Percentiles rank a stretch among this genome's conserved stretches.
These are phyloP conservation scores for Tremella yokohamensis DNA, from an alignment of 768 basidiomycete species.

Conservation along the genomic window DNA sequence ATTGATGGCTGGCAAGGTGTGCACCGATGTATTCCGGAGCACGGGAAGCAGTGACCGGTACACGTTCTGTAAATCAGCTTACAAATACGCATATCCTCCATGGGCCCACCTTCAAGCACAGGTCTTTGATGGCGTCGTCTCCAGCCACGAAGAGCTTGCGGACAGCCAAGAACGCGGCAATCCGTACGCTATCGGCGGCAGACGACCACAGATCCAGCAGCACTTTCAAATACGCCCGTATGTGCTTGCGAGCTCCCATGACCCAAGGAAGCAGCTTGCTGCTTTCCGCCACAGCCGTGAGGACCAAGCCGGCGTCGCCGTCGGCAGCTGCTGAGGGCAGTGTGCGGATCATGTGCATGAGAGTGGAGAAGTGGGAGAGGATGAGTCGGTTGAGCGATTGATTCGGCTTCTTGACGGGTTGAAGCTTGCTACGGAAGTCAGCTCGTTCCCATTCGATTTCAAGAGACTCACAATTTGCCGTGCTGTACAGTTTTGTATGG, in stretches of 20 bases:
- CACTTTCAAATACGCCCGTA: conserved; percentile 83
- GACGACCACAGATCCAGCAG: conserved; percentile 81
- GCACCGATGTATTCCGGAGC: conserved; percentile 75
- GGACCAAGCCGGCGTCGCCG: conserved; percentile 42
- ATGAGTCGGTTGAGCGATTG: conserved; percentile 81
- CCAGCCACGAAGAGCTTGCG: conserved; percentile 71
- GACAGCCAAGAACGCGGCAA: conserved; percentile 80
- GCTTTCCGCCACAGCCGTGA: conserved; percentile 74
- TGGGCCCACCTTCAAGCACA: conserved; percentile 73
- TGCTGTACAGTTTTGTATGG: conserved; percentile 77
- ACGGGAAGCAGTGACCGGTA: conserved; percentile 80
- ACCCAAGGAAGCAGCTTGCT: conserved; percentile 87
- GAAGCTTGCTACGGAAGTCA: conserved; percentile 63
- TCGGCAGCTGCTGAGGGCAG: conserved; percentile 58
- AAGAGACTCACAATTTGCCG: conserved; percentile 73
- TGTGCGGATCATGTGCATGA: conserved; percentile 72
- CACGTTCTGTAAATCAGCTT: conserved; percentile 60
- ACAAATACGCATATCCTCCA: not conserved
- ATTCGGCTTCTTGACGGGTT: conserved; percentile 73
- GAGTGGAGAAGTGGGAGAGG: conserved; percentile 82
- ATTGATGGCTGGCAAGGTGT: conserved; percentile 86
- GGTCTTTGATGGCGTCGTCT: conserved; percentile 76
- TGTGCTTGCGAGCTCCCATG: conserved; percentile 72
- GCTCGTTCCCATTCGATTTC: not conserved
- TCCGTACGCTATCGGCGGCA: conserved; percentile 72